Evolutionary conservation across 2,329 filamentous ascomycete genomes (phyloP), one percentile per base, ranked within the genome.

Genomic region (Graphilbum fragrans): DNA sequence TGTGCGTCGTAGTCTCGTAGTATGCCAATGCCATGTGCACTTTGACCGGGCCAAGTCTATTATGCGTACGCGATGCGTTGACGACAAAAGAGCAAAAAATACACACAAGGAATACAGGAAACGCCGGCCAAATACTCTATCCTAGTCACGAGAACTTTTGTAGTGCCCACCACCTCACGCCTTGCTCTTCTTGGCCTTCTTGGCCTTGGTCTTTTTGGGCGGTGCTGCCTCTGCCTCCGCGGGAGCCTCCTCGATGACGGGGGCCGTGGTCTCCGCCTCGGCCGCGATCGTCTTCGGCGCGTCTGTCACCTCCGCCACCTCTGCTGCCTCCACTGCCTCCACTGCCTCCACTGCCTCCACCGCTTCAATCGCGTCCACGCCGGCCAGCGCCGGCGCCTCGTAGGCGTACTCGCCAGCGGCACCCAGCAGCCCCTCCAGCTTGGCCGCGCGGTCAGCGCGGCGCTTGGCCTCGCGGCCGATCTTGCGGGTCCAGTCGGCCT

Each of bases 401-500:
- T 86, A 88, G 46, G 92, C 80, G 60, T 98, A 96, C 11, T 14
- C 29, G 29, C 6, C 29, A 9, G 8, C 29, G 8, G n/a, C n/a
- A 10, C 83, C 90, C 45, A 93, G 61, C 37, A 33, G 42, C 14
- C 72, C 77, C 69, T 85, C 80, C 50, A 95, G 65, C 64, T 84
- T 83, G 56, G 82, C 74, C 2, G 74, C 77, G 62, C 86, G 83
- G 49, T 69, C 69, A 31, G 66, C 63, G 41, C 92, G 72, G 60
- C 75, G 80, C 58, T 73, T 69, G 59, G 82, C 73, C 67, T 94
- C 88, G 52, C 73, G 77, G 41, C 70, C 65, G 41, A 92, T 76
- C 58, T 80, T 82, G 63, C 75, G 75, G 45, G 79, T 69, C 92
- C 92, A 98, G n/a, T 69, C 67, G 29, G 81, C 75, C 55, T 86